Evolutionary conservation across 2,329 filamentous ascomycete genomes (phyloP).

Genomic region (Curvularia sp.): DNA sequence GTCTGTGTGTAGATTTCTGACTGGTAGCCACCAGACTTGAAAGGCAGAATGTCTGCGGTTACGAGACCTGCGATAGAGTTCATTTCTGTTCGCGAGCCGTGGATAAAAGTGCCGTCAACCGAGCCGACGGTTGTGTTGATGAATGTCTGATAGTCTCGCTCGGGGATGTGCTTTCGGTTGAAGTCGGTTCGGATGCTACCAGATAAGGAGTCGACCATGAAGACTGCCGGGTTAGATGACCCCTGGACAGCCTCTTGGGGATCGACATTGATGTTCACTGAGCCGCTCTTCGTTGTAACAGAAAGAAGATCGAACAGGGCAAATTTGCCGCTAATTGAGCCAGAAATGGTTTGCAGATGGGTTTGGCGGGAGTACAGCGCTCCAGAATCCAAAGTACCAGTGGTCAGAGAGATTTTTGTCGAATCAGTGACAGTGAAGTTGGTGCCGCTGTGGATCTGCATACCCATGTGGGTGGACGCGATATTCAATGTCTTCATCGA

Average conservation of each 20-base stretch:
- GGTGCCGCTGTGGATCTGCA: slow-evolving; percentile 46
- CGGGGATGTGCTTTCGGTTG: slow-evolving; percentile 46
- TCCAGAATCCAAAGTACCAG: slow-evolving; percentile 44
- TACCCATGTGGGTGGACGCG: slow-evolving; percentile 47
- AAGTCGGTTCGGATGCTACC: slow-evolving; percentile 50
- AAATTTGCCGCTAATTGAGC: slow-evolving; percentile 52
- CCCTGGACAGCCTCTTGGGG: slow-evolving; percentile 45
- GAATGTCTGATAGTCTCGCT: slow-evolving; percentile 52
- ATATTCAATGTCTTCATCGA: slow-evolving; percentile 46
- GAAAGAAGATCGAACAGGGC: slow-evolving; percentile 51
- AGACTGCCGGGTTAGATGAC: slow-evolving; percentile 45
- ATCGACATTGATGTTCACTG: slow-evolving; percentile 50
- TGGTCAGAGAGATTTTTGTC: slow-evolving; percentile 45
- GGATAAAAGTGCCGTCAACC: slow-evolving; percentile 51
- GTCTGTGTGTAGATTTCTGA: slow-evolving; percentile 46
- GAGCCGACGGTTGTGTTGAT: slow-evolving; percentile 50
- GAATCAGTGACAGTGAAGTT: slow-evolving; percentile 43
- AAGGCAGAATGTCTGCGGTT: slow-evolving; percentile 49
- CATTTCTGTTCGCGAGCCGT: slow-evolving; percentile 49
- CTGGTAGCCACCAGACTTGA: slow-evolving; percentile 33
- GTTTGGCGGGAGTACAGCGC: slow-evolving; percentile 49
- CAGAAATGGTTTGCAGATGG: slow-evolving; percentile 50
- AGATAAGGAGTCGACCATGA: slow-evolving; percentile 44
- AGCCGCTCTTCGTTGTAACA: slow-evolving; percentile 52
- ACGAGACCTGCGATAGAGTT: slow-evolving; percentile 49